Conservation (phyloP, 1,284 basidiomycete species). For the Amylostereum chailletii region DNA sequence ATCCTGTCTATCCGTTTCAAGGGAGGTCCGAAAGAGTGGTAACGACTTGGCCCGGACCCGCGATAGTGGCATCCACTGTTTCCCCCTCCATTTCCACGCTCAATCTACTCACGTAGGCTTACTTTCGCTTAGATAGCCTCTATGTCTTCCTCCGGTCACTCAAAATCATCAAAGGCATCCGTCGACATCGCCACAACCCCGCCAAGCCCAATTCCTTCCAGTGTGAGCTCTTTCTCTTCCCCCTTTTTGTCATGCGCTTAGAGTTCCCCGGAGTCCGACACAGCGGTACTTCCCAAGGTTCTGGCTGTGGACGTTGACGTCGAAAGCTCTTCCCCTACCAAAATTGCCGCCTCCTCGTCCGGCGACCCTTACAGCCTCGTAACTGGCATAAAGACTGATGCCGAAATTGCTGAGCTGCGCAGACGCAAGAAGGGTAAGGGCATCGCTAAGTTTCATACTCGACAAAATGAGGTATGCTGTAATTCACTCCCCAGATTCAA, state of each 20-base stretch:
- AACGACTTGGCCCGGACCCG: too few species aligned
- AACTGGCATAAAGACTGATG: constrained; percentile 46
- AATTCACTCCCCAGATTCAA: too few species aligned
- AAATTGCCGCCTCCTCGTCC: too few species aligned
- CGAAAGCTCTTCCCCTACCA: constrained; percentile 30
- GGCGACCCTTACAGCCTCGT: constrained; percentile 59
- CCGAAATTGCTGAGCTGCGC: constrained; percentile 52
- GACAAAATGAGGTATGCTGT: constrained; percentile 69
- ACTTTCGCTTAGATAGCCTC: too few species aligned
- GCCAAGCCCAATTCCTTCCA: neutral
- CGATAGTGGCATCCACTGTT: too few species aligned
- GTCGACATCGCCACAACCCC: neutral
- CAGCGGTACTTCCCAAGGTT: constrained; percentile 31
- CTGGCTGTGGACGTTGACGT: constrained; percentile 27
- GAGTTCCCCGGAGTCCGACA: constrained; percentile 27
- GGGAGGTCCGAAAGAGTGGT: too few species aligned
- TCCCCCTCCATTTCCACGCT: too few species aligned
- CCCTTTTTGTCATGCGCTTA: neutral
- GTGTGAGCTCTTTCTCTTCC: neutral
- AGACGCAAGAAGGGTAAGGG: constrained; percentile 51
- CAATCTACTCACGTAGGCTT: too few species aligned
- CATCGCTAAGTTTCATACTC: constrained; percentile 66
- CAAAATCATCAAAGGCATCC: neutral
- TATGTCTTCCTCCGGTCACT: too few species aligned
- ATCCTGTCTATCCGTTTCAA: too few species aligned